These are phyloP conservation scores for Pseudocercospora musae DNA, from an alignment of 2,329 filamentous ascomycete species.

Conservation along the genomic window DNA sequence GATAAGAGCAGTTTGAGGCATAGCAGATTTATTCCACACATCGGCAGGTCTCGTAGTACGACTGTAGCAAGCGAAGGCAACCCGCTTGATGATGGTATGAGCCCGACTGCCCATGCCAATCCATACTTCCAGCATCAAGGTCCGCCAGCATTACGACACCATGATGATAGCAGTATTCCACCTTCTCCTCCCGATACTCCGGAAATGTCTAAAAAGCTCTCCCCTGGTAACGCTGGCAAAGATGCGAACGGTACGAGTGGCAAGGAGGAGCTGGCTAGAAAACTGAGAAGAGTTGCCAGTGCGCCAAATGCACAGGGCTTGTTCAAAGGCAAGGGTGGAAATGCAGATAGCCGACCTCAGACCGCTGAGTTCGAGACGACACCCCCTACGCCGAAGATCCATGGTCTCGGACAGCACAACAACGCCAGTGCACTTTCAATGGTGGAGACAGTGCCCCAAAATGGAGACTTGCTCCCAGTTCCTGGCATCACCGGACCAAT, in stretches of 20 bases:
- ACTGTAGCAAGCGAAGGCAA: conserved; percentile 94
- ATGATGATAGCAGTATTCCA: conserved; percentile 89
- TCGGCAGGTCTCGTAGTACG: conserved; percentile 81
- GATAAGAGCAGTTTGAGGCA: conserved; percentile 65
- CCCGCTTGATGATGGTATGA: conserved; percentile 79
- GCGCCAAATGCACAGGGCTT: conserved; percentile 95
- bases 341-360: conserved; percentile 52
- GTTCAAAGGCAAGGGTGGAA: conserved; percentile 53
- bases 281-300: conserved; percentile 88
- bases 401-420: conserved; percentile 46
- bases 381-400: conserved; percentile 54
- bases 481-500: conserved; percentile 57
- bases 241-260: conserved; percentile 70
- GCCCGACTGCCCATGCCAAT: conserved; percentile 90
- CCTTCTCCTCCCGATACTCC: conserved; percentile 91
- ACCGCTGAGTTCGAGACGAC: conserved; percentile 68
- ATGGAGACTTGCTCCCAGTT: conserved; percentile 36
- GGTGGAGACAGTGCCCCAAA: conserved; percentile 45
- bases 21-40: conserved; percentile 82
- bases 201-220: conserved; percentile 65
- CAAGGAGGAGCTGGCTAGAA: conserved; percentile 91
- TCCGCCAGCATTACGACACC: conserved; percentile 85
- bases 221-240: conserved; percentile 58
- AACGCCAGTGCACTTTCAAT: conserved; percentile 50
- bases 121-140: conserved; percentile 98